Percentiles rank a stretch among this genome's conserved stretches.
Conservation (phyloP, 805 yeast species). For the Peterozyma xylosa region DNA sequence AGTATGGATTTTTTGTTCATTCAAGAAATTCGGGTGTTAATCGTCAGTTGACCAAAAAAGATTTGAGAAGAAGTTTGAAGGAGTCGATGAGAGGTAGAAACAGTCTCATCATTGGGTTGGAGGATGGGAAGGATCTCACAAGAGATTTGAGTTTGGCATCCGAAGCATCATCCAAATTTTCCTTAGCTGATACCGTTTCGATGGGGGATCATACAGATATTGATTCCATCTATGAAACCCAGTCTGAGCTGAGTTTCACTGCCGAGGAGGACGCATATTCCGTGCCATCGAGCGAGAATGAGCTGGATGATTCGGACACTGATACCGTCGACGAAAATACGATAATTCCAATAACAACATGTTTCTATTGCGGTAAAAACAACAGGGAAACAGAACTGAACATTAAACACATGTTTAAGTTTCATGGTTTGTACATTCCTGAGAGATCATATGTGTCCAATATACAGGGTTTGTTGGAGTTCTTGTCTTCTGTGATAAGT, state of each 20-base stretch:
- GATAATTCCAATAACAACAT: constrained; percentile 30
- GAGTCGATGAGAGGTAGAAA: constrained; percentile 20
- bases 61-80: constrained; percentile 20
- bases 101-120: constrained; percentile 4
- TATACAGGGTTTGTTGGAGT: constrained; percentile 29
- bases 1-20: constrained; percentile 41
- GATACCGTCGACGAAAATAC: constrained; percentile 16
- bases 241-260: constrained; percentile 20
- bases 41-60: constrained; percentile 33
- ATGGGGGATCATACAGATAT: constrained; percentile 10
- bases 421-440: constrained; percentile 40
- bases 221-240: constrained; percentile 26
- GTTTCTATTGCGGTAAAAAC: constrained; percentile 42
- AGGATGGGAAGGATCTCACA: constrained; percentile 3
- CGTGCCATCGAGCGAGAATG: neutral
- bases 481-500: constrained; percentile 25
- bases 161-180: constrained; percentile 47
- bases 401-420: constrained; percentile 32
- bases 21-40: constrained; percentile 19
- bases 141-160: constrained; percentile 44
- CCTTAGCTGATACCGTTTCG: constrained; percentile 35
- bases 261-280: neutral
- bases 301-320: constrained; percentile 10
- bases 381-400: constrained; percentile 22
- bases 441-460: constrained; percentile 30